Percentiles rank a stretch among this genome's conserved stretches.
phyloP scores from a whole-genome alignment of 1,284 basidiomycete genomes.

The Agroathelia rolfsii region DNA sequence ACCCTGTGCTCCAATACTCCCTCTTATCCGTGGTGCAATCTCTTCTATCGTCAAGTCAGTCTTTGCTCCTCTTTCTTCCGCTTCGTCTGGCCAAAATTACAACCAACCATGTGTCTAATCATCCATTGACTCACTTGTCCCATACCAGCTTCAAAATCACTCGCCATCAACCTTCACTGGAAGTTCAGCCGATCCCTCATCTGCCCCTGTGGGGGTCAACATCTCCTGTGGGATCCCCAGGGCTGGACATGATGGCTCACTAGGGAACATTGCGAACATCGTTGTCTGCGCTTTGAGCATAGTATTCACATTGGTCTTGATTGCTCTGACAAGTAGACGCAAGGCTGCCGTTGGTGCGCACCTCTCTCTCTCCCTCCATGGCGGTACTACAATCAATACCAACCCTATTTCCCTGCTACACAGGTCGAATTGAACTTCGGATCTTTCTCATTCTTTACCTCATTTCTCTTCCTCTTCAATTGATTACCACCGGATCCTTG shows the following conservation, averaged over 20 bases:
- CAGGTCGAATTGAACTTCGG: slow-evolving; percentile 65
- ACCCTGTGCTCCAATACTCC: slow-evolving; percentile 47
- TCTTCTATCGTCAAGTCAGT: slow-evolving; percentile 54
- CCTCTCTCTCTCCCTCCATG: no score
- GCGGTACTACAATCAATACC: no score
- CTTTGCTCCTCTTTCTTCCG: slow-evolving; percentile 7
- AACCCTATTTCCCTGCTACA: slow-evolving; percentile 9
- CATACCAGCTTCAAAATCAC: slow-evolving; percentile 27
- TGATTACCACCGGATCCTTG: slow-evolving; percentile 69
- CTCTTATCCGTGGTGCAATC: slow-evolving; percentile 64
- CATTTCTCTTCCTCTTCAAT: slow-evolving; percentile 65
- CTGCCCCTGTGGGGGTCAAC: slow-evolving; percentile 50
- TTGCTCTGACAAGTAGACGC: slow-evolving; percentile 32
- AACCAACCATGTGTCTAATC: no score
- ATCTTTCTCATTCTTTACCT: slow-evolving; percentile 58
- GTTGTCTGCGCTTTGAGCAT: slow-evolving; percentile 55
- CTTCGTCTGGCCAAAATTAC: slow-evolving; percentile 6
- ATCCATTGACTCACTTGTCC: no score
- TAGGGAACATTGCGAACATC: slow-evolving; percentile 70
- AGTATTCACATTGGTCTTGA: slow-evolving; percentile 37
- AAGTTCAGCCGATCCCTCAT: slow-evolving; percentile 27
- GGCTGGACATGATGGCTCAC: slow-evolving; percentile 35
- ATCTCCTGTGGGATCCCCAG: slow-evolving; percentile 44
- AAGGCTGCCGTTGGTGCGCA: slow-evolving; percentile 48
- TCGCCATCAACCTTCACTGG: slow-evolving; percentile 25